Percentiles rank a stretch among this genome's conserved stretches.
phyloP scores from a whole-genome alignment of 352 stramenopile species.

The Bremia lactucae region DNA sequence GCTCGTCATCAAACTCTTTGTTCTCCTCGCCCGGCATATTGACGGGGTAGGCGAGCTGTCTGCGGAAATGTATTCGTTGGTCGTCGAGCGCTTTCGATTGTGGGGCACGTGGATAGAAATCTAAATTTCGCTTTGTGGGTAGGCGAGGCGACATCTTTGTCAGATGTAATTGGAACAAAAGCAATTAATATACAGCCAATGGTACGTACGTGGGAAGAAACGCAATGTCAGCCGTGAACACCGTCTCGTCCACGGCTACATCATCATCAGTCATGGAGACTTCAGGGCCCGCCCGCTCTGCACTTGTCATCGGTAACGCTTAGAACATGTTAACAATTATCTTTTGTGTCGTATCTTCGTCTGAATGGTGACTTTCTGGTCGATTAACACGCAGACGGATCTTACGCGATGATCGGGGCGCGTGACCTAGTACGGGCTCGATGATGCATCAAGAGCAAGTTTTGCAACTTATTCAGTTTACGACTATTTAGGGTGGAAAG shows the following conservation, averaged over 20 bases:
- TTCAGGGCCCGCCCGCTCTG: constrained; percentile 22
- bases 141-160: constrained; percentile 11
- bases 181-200: constrained; percentile 3
- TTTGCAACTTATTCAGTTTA: background rate
- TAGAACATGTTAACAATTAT: background rate
- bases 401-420: constrained; percentile 59
- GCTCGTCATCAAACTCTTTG: constrained; percentile 84
- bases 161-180: constrained; percentile 12
- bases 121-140: too few relatives aligned
- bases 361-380: constrained; percentile 2
- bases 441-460: background rate
- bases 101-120: constrained; percentile 9
- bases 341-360: background rate
- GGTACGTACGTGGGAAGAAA: background rate
- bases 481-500: constrained; percentile 25
- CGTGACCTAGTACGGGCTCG: constrained; percentile 22
- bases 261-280: constrained; percentile 3
- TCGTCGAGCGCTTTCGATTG: constrained; percentile 22
- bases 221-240: too few relatives aligned
- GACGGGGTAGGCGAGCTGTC: background rate
- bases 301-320: constrained; percentile 50
- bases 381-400: constrained; percentile 32
- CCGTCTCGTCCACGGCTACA: constrained; percentile 12
- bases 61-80: constrained; percentile 5
- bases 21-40: constrained; percentile 76